Evolutionary conservation across 1,284 basidiomycete genomes (phyloP).

Genomic region (Tetrapyrgos nigripes): DNA sequence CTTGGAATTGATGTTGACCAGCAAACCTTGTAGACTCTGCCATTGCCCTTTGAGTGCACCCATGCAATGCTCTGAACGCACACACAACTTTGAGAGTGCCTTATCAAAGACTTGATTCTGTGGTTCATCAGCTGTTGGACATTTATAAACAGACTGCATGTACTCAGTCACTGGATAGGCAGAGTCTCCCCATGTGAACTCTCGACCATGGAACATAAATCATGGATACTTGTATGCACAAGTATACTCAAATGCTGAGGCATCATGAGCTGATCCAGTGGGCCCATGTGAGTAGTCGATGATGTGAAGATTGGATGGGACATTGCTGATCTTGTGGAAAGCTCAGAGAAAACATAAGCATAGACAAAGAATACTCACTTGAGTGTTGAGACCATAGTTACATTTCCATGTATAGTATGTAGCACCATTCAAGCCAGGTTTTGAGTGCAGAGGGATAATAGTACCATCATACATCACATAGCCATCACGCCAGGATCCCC

Average conservation of each 20-base stretch:
- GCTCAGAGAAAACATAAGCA: constrained; percentile 4
- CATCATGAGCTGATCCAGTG: constrained; percentile 44
- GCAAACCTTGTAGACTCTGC: constrained; percentile 37
- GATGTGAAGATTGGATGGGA: constrained; percentile 39
- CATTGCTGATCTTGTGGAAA: constrained; percentile 37
- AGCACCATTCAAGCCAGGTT: constrained; percentile 39
- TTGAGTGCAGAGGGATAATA: constrained; percentile 35
- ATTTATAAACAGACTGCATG: constrained; percentile 39
- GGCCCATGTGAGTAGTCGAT: constrained; percentile 39
- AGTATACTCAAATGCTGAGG: constrained; percentile 39
- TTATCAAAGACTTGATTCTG: constrained; percentile 39
- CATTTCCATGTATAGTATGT: constrained; percentile 40
- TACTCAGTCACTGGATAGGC: constrained; percentile 36
- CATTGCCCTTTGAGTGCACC: constrained; percentile 41
- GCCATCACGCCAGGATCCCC: constrained; percentile 37
- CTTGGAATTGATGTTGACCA: constrained; percentile 31
- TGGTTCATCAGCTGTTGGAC: constrained; percentile 33
- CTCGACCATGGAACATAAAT: constrained; percentile 37
- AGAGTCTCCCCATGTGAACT: constrained; percentile 48
- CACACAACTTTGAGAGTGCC: constrained; percentile 30
- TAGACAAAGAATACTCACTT: constrained; percentile 26
- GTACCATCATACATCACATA: constrained; percentile 46
- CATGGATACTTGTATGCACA: constrained; percentile 32
- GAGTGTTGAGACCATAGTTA: constrained; percentile 42
- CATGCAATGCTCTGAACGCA: constrained; percentile 43